A percentile compares a stretch with the other conserved stretches of the same genome.
These are phyloP conservation scores for Aspergillus aculeatinus DNA, from an alignment of 2,329 filamentous ascomycete species.

Conservation along the genomic window DNA sequence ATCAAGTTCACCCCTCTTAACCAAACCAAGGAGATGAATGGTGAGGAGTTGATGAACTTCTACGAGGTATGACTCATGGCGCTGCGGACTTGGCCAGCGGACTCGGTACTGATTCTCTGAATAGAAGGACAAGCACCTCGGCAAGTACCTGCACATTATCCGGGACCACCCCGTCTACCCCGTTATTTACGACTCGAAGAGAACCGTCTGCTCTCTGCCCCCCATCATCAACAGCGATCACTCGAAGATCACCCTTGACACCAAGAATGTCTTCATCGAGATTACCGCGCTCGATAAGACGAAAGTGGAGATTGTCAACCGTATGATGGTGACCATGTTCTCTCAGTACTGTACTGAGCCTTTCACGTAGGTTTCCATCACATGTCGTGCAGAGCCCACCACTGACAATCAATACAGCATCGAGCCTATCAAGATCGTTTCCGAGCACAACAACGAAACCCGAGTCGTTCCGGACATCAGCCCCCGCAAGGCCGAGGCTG, in stretches of 20 bases:
- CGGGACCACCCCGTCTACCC: conserved; percentile 91
- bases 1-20: conserved; percentile 91
- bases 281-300: conserved; percentile 94
- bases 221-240: conserved; percentile 98
- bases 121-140: conserved; percentile 84
- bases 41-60: conserved; percentile 84
- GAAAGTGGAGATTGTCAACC: conserved; percentile 92
- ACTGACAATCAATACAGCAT: conserved; percentile 48
- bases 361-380: conserved; percentile 62
- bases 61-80: conserved; percentile 61
- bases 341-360: conserved; percentile 82
- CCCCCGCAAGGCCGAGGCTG: conserved; percentile 74
- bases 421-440: conserved; percentile 89
- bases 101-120: conserved; percentile 16
- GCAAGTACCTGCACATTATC: conserved; percentile 90
- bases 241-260: conserved; percentile 91
- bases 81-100: background rate
- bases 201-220: conserved; percentile 84
- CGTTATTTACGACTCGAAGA: conserved; percentile 88
- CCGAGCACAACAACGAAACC: conserved; percentile 82
- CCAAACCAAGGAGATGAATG: conserved; percentile 85
- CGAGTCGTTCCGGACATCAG: conserved; percentile 77
- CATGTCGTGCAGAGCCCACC: background rate
- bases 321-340: conserved; percentile 98
- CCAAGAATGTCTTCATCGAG: conserved; percentile 93